Percentiles rank a stretch among this genome's conserved stretches.
These are phyloP conservation scores for Meyerozyma athensensis DNA, from an alignment of 1,139 yeast genomes.

Conservation along the genomic window DNA sequence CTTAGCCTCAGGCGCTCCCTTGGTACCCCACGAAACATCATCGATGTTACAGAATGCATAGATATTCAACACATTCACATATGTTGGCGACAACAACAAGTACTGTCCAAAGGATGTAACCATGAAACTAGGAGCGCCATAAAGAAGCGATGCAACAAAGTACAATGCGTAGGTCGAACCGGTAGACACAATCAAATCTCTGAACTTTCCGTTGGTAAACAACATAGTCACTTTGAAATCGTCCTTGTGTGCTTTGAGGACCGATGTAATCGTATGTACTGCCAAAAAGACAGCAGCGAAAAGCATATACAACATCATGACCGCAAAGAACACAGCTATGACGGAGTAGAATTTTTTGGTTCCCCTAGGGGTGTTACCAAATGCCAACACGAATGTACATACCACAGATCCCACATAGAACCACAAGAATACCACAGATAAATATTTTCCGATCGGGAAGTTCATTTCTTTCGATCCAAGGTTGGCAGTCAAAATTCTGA, in stretches of 20 bases:
- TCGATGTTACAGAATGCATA: conserved; percentile 84
- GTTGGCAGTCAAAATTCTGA: conserved; percentile 56
- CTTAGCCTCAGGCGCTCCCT: conserved; percentile 59
- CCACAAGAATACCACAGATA: conserved; percentile 22
- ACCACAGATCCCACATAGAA: conserved; percentile 22
- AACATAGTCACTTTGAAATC: conserved; percentile 45
- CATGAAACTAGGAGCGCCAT: conserved; percentile 79
- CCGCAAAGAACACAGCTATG: conserved; percentile 20
- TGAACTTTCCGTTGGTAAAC: conserved; percentile 58
- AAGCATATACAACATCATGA: conserved; percentile 24
- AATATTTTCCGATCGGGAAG: conserved; percentile 20
- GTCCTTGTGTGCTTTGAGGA: conserved; percentile 34
- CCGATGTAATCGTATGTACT: conserved; percentile 55
- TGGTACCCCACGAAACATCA: conserved; percentile 87
- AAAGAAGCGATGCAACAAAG: conserved; percentile 67
- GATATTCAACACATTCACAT: conserved; percentile 73
- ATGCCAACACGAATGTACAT: conserved; percentile 23
- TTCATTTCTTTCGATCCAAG: conserved; percentile 46
- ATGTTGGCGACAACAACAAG: conserved; percentile 66
- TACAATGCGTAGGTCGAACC: conserved; percentile 81
- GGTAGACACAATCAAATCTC: conserved; percentile 85
- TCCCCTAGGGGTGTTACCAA: conserved; percentile 26
- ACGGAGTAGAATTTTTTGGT: conserved; percentile 20
- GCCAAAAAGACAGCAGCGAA: conserved; percentile 82
- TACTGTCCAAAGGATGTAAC: conserved; percentile 69